These are phyloP conservation scores for Skeletonema tropicum DNA, from an alignment of 108 stramenopile species.

Conservation along the genomic window DNA sequence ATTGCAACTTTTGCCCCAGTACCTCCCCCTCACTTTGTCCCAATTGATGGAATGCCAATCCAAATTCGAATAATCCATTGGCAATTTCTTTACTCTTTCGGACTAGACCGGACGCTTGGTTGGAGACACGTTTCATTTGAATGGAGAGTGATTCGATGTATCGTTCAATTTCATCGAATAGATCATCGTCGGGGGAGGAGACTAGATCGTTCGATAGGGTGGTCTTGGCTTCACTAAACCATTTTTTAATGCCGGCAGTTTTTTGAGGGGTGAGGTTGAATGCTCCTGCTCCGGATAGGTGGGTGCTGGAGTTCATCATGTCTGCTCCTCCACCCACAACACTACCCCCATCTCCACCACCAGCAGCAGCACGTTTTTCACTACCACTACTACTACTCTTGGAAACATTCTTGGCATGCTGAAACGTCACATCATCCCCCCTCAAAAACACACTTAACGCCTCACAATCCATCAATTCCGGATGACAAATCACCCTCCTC, in stretches of 20 bases:
- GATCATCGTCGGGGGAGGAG: constrained; percentile 85
- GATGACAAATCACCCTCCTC: constrained; percentile 86
- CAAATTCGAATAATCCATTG: constrained; percentile 95
- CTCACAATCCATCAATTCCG: constrained; percentile 80
- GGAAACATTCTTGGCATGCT: constrained; percentile 69
- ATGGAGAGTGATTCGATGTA: constrained; percentile 89
- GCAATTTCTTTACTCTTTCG: constrained; percentile 93
- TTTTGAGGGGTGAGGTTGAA: constrained; percentile 53
- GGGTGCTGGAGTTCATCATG: constrained; percentile 5
- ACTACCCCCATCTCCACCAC: neutral
- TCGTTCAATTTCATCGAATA: constrained; percentile 91
- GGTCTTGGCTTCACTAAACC: constrained; percentile 91
- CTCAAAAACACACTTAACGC: constrained; percentile 89
- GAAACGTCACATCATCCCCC: constrained; percentile 90
- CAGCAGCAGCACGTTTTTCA: neutral
- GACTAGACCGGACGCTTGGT: constrained; percentile 90
- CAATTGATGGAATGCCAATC: constrained; percentile 93
- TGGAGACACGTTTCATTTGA: constrained; percentile 93
- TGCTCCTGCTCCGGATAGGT: constrained; percentile 38
- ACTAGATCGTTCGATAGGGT: constrained; percentile 81
- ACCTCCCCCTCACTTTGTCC: constrained; percentile 92
- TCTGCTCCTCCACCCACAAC: constrained; percentile 34
- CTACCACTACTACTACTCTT: constrained; percentile 10
- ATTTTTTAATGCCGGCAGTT: constrained; percentile 80
- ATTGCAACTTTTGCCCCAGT: constrained; percentile 82